Percentiles rank a stretch among this genome's conserved stretches.
These are phyloP conservation scores for Venturia pyrina DNA, from an alignment of 2,329 filamentous ascomycete species.

Conservation along the genomic window DNA sequence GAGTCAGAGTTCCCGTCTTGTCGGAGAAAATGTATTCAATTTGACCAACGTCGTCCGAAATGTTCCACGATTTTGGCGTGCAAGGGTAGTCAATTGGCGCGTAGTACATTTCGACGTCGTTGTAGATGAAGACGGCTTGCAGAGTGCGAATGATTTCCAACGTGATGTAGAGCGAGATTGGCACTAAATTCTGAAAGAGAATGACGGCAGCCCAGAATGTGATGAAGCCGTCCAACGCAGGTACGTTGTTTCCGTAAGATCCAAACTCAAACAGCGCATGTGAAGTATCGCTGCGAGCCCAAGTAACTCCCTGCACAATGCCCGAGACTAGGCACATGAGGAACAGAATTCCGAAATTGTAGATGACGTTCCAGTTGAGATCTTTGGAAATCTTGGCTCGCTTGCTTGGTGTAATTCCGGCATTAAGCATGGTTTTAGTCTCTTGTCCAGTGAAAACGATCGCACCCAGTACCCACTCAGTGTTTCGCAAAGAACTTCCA, in stretches of 20 bases:
- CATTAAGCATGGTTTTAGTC: constrained; percentile 99
- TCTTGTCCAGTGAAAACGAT: constrained; percentile 93
- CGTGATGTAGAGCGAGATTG: constrained; percentile 95
- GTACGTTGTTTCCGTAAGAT: constrained; percentile 60
- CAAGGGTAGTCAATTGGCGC: constrained; percentile 88
- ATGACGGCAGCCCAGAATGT: constrained; percentile 95
- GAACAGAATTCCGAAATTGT: constrained; percentile 87
- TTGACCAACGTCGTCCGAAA: constrained; percentile 93
- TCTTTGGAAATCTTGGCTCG: constrained; percentile 83
- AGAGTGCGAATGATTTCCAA: constrained; percentile 89
- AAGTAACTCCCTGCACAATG: constrained; percentile 75
- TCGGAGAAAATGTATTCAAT: constrained; percentile 99
- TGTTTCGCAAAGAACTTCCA: constrained; percentile 89
- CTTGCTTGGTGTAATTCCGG: constrained; percentile 90
- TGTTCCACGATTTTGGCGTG: constrained; percentile 97
- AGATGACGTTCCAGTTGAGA: constrained; percentile 94
- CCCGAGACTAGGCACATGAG: constrained; percentile 80
- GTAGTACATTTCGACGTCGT: constrained; percentile 94
- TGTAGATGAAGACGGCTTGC: constrained; percentile 96
- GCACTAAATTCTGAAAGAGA: constrained; percentile 96
- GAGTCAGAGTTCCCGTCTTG: constrained; percentile 82
- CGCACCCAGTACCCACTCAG: constrained; percentile 87
- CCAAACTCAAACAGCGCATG: constrained; percentile 76
- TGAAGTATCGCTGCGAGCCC: constrained; percentile 65
- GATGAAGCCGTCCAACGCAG: constrained; percentile 79